Conservation (phyloP, 2,329 filamentous ascomycete species). For the Stenocarpella maydis region DNA sequence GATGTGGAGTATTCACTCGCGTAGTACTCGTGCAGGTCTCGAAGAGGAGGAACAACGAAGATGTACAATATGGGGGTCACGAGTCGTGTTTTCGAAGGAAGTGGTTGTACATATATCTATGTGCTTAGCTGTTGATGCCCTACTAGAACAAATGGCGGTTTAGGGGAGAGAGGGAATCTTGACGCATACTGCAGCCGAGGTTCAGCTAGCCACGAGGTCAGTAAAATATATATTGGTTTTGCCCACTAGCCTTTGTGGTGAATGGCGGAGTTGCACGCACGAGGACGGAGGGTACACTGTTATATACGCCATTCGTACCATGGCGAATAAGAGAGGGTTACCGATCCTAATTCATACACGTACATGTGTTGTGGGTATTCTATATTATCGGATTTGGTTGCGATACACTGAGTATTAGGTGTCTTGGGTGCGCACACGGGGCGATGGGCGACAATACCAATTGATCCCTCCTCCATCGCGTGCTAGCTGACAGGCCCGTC, state of each 20-base stretch:
- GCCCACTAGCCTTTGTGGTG: neutral
- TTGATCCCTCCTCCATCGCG: neutral
- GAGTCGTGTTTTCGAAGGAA: conserved; percentile 10
- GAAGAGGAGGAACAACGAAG: neutral
- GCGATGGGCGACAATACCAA: too few relatives aligned
- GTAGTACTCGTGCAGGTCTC: neutral
- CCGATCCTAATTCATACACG: too few relatives aligned
- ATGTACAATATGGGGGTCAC: conserved; percentile 13
- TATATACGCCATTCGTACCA: too few relatives aligned
- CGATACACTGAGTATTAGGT: too few relatives aligned
- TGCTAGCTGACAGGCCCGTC: neutral
- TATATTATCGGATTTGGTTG: too few relatives aligned
- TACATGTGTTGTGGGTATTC: too few relatives aligned
- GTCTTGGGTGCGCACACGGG: too few relatives aligned
- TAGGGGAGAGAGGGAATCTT: neutral
- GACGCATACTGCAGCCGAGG: neutral
- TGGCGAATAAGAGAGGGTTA: too few relatives aligned
- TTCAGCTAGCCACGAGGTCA: conserved; percentile 14
- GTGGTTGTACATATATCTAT: conserved; percentile 7
- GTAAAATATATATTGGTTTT: neutral
- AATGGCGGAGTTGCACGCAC: too few relatives aligned
- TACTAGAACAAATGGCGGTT: neutral
- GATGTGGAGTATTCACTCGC: neutral
- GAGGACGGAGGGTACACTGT: too few relatives aligned
- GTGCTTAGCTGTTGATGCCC: conserved; percentile 9